Evolutionary conservation across 768 basidiomycete genomes (phyloP).

Genomic region (Russula olivacea): DNA sequence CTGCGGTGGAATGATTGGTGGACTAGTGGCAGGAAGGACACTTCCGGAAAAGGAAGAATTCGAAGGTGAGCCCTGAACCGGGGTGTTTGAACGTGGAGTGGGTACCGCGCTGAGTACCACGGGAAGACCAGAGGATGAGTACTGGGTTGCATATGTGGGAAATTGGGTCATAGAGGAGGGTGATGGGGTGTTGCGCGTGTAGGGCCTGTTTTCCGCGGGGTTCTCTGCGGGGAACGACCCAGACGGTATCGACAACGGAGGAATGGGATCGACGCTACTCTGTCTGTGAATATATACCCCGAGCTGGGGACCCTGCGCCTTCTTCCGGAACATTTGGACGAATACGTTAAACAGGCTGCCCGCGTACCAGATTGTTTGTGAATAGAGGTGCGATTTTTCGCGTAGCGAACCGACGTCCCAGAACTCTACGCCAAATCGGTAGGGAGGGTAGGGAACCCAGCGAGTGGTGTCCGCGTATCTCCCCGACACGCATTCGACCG

Average conservation of each 20-base stretch:
- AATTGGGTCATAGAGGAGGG: neutral
- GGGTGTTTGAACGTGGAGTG: constrained; percentile 20
- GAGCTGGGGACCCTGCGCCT: constrained; percentile 53
- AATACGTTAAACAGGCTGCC: constrained; percentile 87
- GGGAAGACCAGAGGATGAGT: constrained; percentile 23
- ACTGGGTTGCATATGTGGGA: constrained; percentile 15
- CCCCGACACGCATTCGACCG: constrained; percentile 37
- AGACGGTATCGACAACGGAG: constrained; percentile 57
- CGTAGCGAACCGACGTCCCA: constrained; percentile 78
- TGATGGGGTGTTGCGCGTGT: constrained; percentile 11
- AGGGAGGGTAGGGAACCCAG: constrained; percentile 75
- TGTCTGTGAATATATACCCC: constrained; percentile 89
- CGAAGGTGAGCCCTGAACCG: constrained; percentile 22
- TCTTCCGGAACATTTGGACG: constrained; percentile 83
- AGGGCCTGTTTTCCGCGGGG: neutral
- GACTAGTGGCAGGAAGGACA: constrained; percentile 39
- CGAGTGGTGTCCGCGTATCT: constrained; percentile 42
- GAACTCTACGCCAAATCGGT: constrained; percentile 84
- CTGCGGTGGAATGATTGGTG: constrained; percentile 48
- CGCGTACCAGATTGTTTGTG: constrained; percentile 84
- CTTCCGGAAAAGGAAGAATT: constrained; percentile 9
- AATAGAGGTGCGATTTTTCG: constrained; percentile 80
- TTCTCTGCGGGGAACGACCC: constrained; percentile 3
- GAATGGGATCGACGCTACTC: constrained; percentile 71
- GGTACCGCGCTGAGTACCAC: constrained; percentile 5